Evolutionary conservation across 305 asterid species (phyloP), one percentile per base, ranked within the genome.

Genomic region (Fraxinus sp.): DNA sequence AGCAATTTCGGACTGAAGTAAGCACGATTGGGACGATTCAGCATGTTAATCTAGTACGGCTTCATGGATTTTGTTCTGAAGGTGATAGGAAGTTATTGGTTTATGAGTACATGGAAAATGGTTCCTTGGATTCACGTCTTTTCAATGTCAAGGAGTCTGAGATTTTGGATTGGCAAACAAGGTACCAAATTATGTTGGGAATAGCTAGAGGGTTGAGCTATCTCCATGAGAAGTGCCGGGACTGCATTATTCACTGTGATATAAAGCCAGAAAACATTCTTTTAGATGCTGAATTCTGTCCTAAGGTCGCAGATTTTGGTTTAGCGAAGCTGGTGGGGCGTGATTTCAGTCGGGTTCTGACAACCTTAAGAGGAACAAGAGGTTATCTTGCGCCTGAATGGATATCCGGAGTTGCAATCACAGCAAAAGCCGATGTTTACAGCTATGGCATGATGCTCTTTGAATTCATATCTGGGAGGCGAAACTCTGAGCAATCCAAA

Each of bases 321-420:
- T 81, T 93, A 81, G 95, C 97, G 46, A 93, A 93, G 90, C 95
- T 93, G 72, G 79, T 93, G 87, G 97, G 97, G 5, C 94, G 94
- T 0, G 97, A 93, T 73, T 92, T 93, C 62, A 92, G 95, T 59
- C 85, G 95, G 6, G 95, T 90, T 20, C 86, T 92, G 32, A 93
- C 97, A 3, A 93, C 96, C 62, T 89, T 93, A 90, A 87, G 97
- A 83, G 97, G 97, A 26, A 93, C 97, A 7, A 83, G 95, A 75
- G 97, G 97, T 16, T 93, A 93, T 83, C 96, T 93, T 11, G 97
- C 95, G 0, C 97, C 97, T 0, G 96, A 92, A 79, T 91, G 96
- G 96, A 91, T 93, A 86, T 88, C 95, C 0, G 96, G 97, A 36
- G 94, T 90, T 2, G 92, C 97, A 32, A 89, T 93, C 16, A 91